Evolutionary conservation across 2,329 filamentous ascomycete species (phyloP), one percentile per base, ranked within the genome.

Genomic region (Pyrenochaeta sp.): DNA sequence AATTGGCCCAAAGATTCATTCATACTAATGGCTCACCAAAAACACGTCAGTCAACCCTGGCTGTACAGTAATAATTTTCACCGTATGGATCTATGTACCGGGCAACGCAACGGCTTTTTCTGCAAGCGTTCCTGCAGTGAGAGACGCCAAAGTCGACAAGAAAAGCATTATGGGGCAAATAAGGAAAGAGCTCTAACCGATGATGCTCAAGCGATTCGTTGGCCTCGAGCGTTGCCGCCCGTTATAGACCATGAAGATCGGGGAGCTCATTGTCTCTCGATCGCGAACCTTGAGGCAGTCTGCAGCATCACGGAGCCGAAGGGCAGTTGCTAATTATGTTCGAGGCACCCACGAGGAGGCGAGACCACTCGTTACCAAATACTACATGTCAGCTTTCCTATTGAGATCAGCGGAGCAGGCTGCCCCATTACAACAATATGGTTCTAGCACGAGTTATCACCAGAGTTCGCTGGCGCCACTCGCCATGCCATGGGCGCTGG

Each of bases 121-220:
- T 51, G 26, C 43, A 36, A 11, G 45, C 44, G 50, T 57, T 60
- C 48, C 51, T 60, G 58, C 53, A 57, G 58, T 41, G 28, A 42
- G 37, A 37, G 35, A 34, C 35, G 20, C 57, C 55, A 58, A 63
- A 63, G 52, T 38, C 43, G 46, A 55, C 51, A 43, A 48, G 14
- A 27, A 34, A 48, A 41, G 41, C 44, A 34, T 48, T 44, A 22
- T 29, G 19, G 35, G 48, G 52, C 60, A 54, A 61, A 58, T 53
- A 49, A 53, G 49, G 50, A 34, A 55, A 56, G 46, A n/a, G 46
- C 48, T 48, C 48, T 53, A 51, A 49, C 47, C 45, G 50, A 55
- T 56, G 47, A 58, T 46, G 58, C 55, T 59, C 62, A 63, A 61
- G 59, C 58, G 59, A 67, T 60, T 59, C 60, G 63, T 49, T 53